Evolutionary conservation across 164 flowering plant genomes (phyloP).

Genomic region (Dillenia suffruticosa): DNA sequence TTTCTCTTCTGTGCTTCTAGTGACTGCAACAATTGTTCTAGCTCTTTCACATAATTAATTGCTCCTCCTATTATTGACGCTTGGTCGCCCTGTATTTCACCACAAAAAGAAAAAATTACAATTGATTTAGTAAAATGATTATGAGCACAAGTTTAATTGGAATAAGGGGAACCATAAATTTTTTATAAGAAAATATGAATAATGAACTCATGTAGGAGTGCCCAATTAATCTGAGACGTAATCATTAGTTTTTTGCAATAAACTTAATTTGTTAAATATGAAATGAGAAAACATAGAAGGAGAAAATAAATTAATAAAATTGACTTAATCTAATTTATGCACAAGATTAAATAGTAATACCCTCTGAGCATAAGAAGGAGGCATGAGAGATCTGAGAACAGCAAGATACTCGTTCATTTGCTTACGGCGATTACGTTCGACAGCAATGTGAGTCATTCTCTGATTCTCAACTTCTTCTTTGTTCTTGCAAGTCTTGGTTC

Average conservation of each 20-base stretch:
- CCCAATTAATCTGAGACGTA: too few relatives aligned
- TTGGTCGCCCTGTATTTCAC: constrained; percentile 68
- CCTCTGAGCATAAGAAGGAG: constrained; percentile 55
- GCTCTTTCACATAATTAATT: constrained; percentile 83
- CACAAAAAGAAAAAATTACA: neutral
- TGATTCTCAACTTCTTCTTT: constrained; percentile 57
- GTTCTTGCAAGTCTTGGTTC: constrained; percentile 35
- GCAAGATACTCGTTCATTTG: constrained; percentile 63
- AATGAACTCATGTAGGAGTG: too few relatives aligned
- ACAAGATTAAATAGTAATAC: constrained; percentile 12
- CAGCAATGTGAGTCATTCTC: constrained; percentile 65
- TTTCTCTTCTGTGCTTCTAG: constrained; percentile 37
- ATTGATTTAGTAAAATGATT: neutral
- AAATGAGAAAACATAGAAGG: neutral
- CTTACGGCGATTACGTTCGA: constrained; percentile 52
- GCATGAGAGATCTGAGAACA: constrained; percentile 51
- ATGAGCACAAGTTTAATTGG: neutral
- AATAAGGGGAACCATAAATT: too few relatives aligned
- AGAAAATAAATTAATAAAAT: neutral
- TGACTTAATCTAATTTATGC: too few relatives aligned
- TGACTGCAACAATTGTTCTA: constrained; percentile 73
- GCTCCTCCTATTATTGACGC: constrained; percentile 95
- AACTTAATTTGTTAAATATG: too few relatives aligned
- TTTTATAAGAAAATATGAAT: too few relatives aligned
- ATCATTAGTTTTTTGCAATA: too few relatives aligned